Evolutionary conservation across 2,329 filamentous ascomycete species (phyloP), one percentile per base, ranked within the genome.

Genomic region (Ceratocystis ficicola): DNA sequence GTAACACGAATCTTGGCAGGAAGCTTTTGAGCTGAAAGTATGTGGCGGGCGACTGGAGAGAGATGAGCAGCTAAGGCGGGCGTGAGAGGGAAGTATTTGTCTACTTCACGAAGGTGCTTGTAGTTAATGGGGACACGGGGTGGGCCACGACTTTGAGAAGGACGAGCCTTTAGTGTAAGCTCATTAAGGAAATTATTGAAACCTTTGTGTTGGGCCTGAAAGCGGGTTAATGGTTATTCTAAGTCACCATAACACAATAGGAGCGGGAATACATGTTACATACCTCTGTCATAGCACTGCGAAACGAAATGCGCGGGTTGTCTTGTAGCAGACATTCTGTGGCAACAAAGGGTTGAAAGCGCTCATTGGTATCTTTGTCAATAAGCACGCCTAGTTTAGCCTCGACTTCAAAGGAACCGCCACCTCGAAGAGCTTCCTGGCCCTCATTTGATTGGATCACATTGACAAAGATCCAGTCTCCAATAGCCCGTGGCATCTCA

Each of bases 231-330:
- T 41, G 10, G 36, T 15, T 41, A 20, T 22, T n/a, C 17, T n/a
- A 48, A 10, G 10, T n/a, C 2, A 36, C n/a, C 25, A 55, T 10
- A 5, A 3, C 15, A 50, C 8, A 3, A 28, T 12, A n/a, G 4
- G 25, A 15, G 20, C 12, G 8, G 6, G 76, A n/a, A 17, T 12
- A 52, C 22, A 25, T 6, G 48, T 28, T 5, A 25, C 83, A 75
- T 78, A 94, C 90, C 78, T 91, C 85, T 3, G 88, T 92, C 93
- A 97, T 96, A 68, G 86, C 89, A 72, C 91, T 96, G 71, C 86
- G 84, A 72, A 97, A 99, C 0, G 81, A 81, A 36, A 88, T 80
- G 57, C 83, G 81, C 41, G 80, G 78, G 28, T 80, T 81, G 41
- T 84, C 81, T 60, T 79, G 78, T 22, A 95, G 75, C 5, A 95